A percentile compares a stretch with the other conserved stretches of the same genome.
phyloP scores from a whole-genome alignment of 2,329 filamentous ascomycete genomes.

The Ophiocordyceps sinensis region DNA sequence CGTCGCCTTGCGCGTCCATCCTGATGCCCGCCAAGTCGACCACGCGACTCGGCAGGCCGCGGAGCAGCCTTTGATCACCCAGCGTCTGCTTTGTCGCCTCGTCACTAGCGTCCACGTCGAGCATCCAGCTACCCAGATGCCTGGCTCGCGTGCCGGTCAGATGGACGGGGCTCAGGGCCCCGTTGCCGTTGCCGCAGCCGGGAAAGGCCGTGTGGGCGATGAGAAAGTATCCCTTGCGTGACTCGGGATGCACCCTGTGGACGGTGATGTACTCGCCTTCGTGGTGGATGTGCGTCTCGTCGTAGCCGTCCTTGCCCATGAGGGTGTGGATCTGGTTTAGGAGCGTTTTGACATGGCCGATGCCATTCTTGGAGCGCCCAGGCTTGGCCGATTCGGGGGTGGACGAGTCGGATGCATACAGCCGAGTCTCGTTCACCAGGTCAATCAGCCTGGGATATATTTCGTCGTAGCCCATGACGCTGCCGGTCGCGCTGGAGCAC shows the following conservation, averaged over 20 bases:
- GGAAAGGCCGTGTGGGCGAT: conserved; percentile 95
- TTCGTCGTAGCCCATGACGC: conserved; percentile 96
- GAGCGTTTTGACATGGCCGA: conserved; percentile 80
- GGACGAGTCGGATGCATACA: conserved; percentile 70
- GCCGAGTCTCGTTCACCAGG: conserved; percentile 73
- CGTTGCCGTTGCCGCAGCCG: conserved; percentile 74
- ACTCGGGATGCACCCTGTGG: conserved; percentile 84
- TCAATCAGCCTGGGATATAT: conserved; percentile 90
- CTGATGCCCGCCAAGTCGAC: conserved; percentile 58
- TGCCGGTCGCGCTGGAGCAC: conserved; percentile 88
- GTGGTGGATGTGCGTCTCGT: conserved; percentile 93
- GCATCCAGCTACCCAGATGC: conserved; percentile 78
- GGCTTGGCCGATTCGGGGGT: conserved; percentile 41
- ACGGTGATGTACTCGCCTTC: conserved; percentile 94
- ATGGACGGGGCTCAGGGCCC: conserved; percentile 62
- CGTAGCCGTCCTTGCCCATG: conserved; percentile 91
- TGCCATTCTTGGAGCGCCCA: conserved; percentile 64
- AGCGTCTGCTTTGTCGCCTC: conserved; percentile 51
- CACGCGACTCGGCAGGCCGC: conserved; percentile 73
- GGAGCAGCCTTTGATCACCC: conserved; percentile 56
- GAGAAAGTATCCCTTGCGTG: conserved; percentile 84
- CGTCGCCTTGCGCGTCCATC: conserved; percentile 56
- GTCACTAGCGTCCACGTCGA: conserved; percentile 71
- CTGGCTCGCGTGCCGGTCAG: conserved; percentile 75
- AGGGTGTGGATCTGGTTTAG: conserved; percentile 88